These are phyloP conservation scores for Ceriops decandra DNA, from an alignment of 345 rosid species.

Conservation along the genomic window DNA sequence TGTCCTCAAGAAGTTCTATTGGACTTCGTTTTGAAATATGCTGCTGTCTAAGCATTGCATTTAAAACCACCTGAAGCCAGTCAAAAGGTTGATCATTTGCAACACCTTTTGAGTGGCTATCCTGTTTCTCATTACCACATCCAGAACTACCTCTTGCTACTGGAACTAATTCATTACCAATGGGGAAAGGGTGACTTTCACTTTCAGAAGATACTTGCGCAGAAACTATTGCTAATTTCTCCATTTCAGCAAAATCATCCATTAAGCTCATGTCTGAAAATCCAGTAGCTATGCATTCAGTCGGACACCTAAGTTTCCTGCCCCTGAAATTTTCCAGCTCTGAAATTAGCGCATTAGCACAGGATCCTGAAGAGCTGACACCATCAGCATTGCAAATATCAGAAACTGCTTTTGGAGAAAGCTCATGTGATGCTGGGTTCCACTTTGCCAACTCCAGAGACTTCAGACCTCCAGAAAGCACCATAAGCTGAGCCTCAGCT, in stretches of 20 bases:
- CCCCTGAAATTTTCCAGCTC: slow-evolving; percentile 46
- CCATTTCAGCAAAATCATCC: slow-evolving; percentile 81
- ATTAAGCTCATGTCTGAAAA: slow-evolving; percentile 57
- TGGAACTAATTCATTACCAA: slow-evolving; percentile 33
- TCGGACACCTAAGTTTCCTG: slow-evolving; percentile 28
- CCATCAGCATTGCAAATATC: slow-evolving; percentile 46
- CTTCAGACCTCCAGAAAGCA: slow-evolving; percentile 27
- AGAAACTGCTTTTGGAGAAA: slow-evolving; percentile 24
- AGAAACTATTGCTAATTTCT: slow-evolving; percentile 72
- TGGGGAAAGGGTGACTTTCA: not conserved
- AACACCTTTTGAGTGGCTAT: slow-evolving; percentile 18
- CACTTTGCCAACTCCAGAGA: slow-evolving; percentile 30
- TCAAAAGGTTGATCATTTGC: slow-evolving; percentile 49
- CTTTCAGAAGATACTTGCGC: slow-evolving; percentile 30
- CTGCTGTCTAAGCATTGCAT: slow-evolving; percentile 62
- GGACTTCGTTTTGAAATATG: slow-evolving; percentile 53
- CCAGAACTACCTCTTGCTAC: slow-evolving; percentile 15
- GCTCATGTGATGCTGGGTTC: slow-evolving; percentile 28
- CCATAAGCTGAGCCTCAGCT: slow-evolving; percentile 36
- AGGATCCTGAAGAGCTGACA: slow-evolving; percentile 56
- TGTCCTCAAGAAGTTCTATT: slow-evolving; percentile 63
- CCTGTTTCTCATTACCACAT: slow-evolving; percentile 15
- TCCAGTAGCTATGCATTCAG: slow-evolving; percentile 23
- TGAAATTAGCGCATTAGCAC: slow-evolving; percentile 53
- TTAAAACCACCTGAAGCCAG: slow-evolving; percentile 91